Evolutionary conservation across 495 filamentous ascomycete species (phyloP), one percentile per base, ranked within the genome.

Genomic region (Collariella sp.): DNA sequence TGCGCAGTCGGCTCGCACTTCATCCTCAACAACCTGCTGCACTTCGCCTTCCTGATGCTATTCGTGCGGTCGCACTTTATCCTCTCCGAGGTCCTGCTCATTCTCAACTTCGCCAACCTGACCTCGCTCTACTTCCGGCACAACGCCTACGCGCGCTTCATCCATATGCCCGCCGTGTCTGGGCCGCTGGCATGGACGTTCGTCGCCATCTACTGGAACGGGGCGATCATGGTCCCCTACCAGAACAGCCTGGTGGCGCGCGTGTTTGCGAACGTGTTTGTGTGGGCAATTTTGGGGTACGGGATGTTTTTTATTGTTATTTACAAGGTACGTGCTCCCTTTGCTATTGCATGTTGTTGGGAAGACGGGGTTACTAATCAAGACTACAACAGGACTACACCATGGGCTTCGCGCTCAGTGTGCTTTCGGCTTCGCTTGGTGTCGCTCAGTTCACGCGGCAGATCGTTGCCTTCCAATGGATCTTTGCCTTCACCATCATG

Each of bases 401-500:
- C 22, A 79, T 95, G 62, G 90, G 89, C 0, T 88, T 91, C 62
- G 78, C 78, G 45, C 76, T 93, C 46, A 84, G 82, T 62, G 74
- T 89, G 26, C 72, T 96, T 46, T 74, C 79, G 2, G 80, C 87
- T 11, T 84, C 86, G 11, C 77, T 94, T 45, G 89, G 48, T 9
- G 36, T 50, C 15, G 76, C 78, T 15, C 89, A 95, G 66, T 79
- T 93, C 68, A 67, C 79, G 36, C 75, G 78, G 62, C 83, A 87
- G 67, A 63, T 81, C 36, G 76, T 91, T 55, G 82, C 86, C 1
- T 70, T 93, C 50, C 89, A 96, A 72, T 94, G 87, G 90, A 89
- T 90, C 67, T 95, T 94, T 64, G 88, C 88, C 29, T 91, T 94
- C 61, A 75, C 80, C 56, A 85, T 94, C 66, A 90, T 91, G 77